Conservation (phyloP, 805 yeast species). For the Candida oleophila region DNA sequence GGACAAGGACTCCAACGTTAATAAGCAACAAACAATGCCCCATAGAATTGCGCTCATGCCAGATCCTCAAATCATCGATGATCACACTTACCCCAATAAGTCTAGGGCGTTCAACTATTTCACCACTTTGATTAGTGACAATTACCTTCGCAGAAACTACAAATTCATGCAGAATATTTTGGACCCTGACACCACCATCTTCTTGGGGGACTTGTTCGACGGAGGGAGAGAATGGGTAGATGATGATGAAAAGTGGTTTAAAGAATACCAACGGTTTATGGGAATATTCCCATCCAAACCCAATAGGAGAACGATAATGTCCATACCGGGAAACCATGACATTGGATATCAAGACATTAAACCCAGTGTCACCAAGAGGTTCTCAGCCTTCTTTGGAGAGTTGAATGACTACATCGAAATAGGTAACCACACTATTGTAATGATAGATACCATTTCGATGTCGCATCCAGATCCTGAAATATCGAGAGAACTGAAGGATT, state of each 20-base stretch:
- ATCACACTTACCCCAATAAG: slow-evolving; percentile 78
- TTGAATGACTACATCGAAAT: slow-evolving; percentile 54
- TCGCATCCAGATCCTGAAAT: slow-evolving; percentile 52
- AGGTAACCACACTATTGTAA: slow-evolving; percentile 69
- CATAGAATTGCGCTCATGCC: slow-evolving; percentile 66
- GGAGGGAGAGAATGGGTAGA: slow-evolving; percentile 90
- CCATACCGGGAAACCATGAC: slow-evolving; percentile 91
- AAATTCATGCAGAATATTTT: slow-evolving; percentile 53
- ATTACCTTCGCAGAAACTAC: slow-evolving; percentile 77
- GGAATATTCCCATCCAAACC: slow-evolving; percentile 59
- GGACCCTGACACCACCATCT: slow-evolving; percentile 73
- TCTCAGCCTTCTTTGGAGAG: slow-evolving; percentile 71
- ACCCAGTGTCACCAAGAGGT: slow-evolving; percentile 56
- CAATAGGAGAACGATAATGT: slow-evolving; percentile 35
- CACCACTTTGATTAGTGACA: slow-evolving; percentile 67
- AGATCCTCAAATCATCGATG: slow-evolving; percentile 94
- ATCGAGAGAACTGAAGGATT: slow-evolving; percentile 50
- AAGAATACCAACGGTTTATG: slow-evolving; percentile 69
- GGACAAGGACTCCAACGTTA: slow-evolving; percentile 23
- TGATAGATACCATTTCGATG: slow-evolving; percentile 81
- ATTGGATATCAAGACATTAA: slow-evolving; percentile 86
- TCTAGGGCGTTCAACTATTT: slow-evolving; percentile 49
- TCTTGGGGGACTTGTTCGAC: slow-evolving; percentile 90
- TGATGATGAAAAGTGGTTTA: slow-evolving; percentile 54
- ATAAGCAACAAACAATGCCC: slow-evolving; percentile 20